These are phyloP conservation scores for Dactylellina drechsleri DNA, from an alignment of 2,329 filamentous ascomycete species.

Conservation along the genomic window DNA sequence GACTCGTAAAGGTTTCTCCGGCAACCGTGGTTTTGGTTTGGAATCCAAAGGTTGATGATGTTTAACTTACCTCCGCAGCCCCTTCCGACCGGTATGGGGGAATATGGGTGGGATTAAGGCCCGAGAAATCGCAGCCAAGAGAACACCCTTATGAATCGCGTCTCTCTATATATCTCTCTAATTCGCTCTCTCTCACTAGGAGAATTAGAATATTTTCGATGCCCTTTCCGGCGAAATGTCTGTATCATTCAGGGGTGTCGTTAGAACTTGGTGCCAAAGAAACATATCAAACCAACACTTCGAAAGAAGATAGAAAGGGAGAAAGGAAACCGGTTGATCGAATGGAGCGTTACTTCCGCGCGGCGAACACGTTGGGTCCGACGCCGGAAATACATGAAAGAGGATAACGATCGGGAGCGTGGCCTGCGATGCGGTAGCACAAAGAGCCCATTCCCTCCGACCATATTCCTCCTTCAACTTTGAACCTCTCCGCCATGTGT, in stretches of 20 bases:
- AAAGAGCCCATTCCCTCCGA: conserved; percentile 29
- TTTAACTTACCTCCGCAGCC: conserved; percentile 42
- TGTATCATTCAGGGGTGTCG: too few relatives aligned
- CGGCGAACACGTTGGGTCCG: conserved; percentile 52
- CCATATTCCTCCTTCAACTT: neutral
- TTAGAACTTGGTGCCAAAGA: too few relatives aligned
- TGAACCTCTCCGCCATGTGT: neutral
- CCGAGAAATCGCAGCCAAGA: conserved; percentile 21
- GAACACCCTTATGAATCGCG: neutral
- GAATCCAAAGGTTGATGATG: neutral
- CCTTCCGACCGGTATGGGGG: conserved; percentile 24
- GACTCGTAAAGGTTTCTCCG: neutral
- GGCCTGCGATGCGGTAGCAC: conserved; percentile 48
- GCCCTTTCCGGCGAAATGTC: too few relatives aligned
- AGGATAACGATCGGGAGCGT: conserved; percentile 13
- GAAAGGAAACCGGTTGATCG: neutral
- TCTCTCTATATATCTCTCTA: neutral
- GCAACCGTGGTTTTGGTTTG: neutral
- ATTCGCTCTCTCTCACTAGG: neutral
- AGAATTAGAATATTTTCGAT: neutral
- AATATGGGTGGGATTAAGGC: conserved; percentile 19
- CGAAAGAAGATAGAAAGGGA: neutral
- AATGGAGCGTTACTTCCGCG: conserved; percentile 4
- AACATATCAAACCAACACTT: neutral
- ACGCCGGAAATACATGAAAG: neutral